Percentiles rank a stretch among this genome's conserved stretches.
Evolutionary conservation across 75 land plant species (phyloP).

Genomic region (Adiantum capillusveneris): DNA sequence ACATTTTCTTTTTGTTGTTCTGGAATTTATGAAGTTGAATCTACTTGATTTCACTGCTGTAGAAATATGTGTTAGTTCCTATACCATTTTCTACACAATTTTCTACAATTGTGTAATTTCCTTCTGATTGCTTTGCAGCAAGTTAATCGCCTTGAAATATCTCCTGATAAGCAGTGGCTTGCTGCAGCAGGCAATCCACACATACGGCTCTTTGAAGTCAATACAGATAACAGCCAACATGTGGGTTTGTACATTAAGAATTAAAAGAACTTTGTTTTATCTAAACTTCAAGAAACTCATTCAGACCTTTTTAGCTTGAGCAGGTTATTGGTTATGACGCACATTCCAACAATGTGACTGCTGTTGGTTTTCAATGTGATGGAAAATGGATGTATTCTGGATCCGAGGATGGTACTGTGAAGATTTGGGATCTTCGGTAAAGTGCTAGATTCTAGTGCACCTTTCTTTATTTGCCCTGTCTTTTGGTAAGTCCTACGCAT

Average conservation of each 20-base stretch:
- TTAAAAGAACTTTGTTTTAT: background rate
- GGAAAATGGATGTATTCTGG: conserved; percentile 99
- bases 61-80: no score
- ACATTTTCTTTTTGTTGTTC: no score
- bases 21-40: no score
- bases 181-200: conserved; percentile 99
- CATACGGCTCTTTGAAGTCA: conserved; percentile 90
- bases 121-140: conserved; percentile 61
- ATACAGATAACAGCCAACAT: conserved; percentile 73
- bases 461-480: no score
- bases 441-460: background rate
- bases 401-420: conserved; percentile 97
- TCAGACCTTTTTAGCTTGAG: background rate
- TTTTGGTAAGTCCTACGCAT: no score
- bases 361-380: conserved; percentile 98
- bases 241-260: conserved; percentile 25
- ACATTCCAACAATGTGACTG: conserved; percentile 91
- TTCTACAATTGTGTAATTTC: no score
- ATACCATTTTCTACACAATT: no score
- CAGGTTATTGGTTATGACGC: conserved; percentile 86
- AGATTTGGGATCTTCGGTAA: conserved; percentile 97
- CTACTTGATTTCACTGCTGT: no score
- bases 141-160: conserved; percentile 89
- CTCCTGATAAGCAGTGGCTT: conserved; percentile 72
- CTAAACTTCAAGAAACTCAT: background rate